Base-by-base conservation (phyloP, 1,284 basidiomycete genomes). In the Phaffia rhodozyma region DNA sequence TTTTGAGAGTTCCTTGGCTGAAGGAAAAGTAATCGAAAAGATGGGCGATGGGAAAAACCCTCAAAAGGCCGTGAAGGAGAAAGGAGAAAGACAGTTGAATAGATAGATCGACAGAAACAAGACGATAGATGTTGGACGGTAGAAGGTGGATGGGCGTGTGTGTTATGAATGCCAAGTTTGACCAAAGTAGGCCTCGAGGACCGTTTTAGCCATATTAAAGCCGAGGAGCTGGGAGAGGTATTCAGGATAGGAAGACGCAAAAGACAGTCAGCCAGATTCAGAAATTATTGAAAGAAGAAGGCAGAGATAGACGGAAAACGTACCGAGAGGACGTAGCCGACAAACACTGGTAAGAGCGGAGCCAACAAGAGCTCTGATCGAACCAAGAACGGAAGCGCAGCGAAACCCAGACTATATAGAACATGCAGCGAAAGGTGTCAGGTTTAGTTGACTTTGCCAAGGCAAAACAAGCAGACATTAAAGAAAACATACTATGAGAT, bases 341-440 rank as follows among this genome's bases (percentile, higher is more conserved):
- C 85, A 69, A 92, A 86, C 49, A 93, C 78, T 6, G 91, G 88
- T 25, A 93, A 78, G 53, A 94, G 77, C 0, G 92, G 91, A 18
- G 89, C 84, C 23, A 96, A 81, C 57, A 96, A 81, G 54, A 96
- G 78, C 73, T 93, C 89, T 25, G 88, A 84, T 30, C 89, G 85
- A 66, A 89, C 83, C 61, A 96, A 81, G 77, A 94, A 96, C 1
- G 91, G 91, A n/a, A 96, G 78, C 18, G 91, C 91, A 84, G 71
- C 68, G 66, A 93, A 81, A 9, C 92, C 91, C 47, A 94, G 82
- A 75, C 57, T 94, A 94, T 27, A 90, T 81, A n/a, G 11, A 50
- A 16, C 7, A 11, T 11, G 13, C 13, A 43, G 16, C 2, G 16
- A 16, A 43, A 16, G 13, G 2, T 11, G 13, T 43, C 38, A 43